These are phyloP conservation scores for Prunus yedoensis DNA, from an alignment of 331 rosid genomes.

Conservation along the genomic window DNA sequence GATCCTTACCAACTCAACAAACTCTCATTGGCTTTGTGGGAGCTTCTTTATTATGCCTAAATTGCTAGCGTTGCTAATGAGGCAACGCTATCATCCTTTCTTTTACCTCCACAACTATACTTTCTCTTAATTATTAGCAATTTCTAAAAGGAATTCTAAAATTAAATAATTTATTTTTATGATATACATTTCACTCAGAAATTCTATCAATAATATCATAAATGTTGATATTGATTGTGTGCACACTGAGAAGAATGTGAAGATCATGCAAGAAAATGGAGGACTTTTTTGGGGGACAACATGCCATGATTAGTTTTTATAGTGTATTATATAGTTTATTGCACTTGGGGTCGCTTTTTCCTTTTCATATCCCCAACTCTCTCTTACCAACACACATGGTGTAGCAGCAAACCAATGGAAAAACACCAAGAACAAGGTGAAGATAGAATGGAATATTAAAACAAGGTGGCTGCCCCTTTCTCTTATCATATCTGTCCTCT, in stretches of 20 bases:
- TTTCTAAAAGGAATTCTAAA: no score
- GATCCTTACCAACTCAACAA: no score
- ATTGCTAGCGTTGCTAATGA: no score
- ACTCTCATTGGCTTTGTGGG: no score
- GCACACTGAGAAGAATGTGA: constrained; percentile 5
- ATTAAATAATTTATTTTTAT: not conserved
- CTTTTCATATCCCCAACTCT: not conserved
- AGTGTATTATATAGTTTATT: not conserved
- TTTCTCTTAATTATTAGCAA: no score
- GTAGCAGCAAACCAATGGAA: constrained; percentile 21
- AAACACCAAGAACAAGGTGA: not conserved
- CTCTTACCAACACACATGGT: constrained; percentile 28
- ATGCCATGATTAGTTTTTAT: constrained; percentile 7
- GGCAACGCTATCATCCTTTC: no score
- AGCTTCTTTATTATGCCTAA: no score
- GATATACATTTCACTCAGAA: not conserved
- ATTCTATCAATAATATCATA: not conserved
- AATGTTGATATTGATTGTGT: not conserved
- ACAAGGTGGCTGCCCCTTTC: constrained; percentile 27
- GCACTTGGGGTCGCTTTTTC: constrained; percentile 7
- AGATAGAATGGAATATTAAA: constrained; percentile 2
- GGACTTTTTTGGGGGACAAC: constrained; percentile 13
- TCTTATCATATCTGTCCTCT: constrained; percentile 5
- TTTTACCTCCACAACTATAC: no score
- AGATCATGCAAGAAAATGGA: constrained; percentile 7